These are phyloP conservation scores for Wickerhamiella shivajii DNA, from an alignment of 805 yeast species.

Conservation along the genomic window DNA sequence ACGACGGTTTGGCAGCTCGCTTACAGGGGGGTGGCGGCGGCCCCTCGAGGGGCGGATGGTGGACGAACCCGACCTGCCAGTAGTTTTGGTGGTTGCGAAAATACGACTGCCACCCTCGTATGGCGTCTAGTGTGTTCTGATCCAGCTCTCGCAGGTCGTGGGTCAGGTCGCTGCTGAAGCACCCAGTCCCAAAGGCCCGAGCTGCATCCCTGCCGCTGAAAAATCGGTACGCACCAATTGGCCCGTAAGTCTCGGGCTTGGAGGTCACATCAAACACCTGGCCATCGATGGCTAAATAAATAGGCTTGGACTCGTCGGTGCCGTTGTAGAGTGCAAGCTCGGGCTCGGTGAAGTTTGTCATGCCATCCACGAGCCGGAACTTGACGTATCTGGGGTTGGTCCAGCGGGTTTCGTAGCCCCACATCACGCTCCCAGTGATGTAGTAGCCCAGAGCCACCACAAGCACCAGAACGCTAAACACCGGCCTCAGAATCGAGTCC, in stretches of 20 bases:
- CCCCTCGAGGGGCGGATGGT: constrained; percentile 31
- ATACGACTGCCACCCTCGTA: constrained; percentile 39
- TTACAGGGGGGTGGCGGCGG: constrained; percentile 39
- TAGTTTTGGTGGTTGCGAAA: constrained; percentile 34
- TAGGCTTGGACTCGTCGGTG: constrained; percentile 31
- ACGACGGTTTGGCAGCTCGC: constrained; percentile 11
- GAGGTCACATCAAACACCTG: constrained; percentile 49
- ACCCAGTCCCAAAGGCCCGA: constrained; percentile 57
- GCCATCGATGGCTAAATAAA: constrained; percentile 46
- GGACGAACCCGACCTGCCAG: constrained; percentile 49
- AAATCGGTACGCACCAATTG: constrained; percentile 38
- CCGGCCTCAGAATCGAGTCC: constrained; percentile 3
- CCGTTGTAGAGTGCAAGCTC: constrained; percentile 43
- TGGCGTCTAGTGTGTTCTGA: constrained; percentile 27
- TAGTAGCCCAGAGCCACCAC: constrained; percentile 9
- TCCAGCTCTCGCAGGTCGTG: constrained; percentile 53
- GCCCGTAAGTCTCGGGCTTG: constrained; percentile 39
- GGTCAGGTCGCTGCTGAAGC: constrained; percentile 47
- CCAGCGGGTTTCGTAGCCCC: constrained; percentile 48
- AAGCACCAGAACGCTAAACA: not conserved
- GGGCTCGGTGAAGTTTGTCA: constrained; percentile 28
- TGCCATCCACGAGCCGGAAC: constrained; percentile 18
- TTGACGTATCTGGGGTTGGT: constrained; percentile 31
- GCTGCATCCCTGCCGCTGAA: constrained; percentile 57
- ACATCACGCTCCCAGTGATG: constrained; percentile 41